Evolutionary conservation across 768 basidiomycete species (phyloP).

Genomic region (Hygrocybe punicea): DNA sequence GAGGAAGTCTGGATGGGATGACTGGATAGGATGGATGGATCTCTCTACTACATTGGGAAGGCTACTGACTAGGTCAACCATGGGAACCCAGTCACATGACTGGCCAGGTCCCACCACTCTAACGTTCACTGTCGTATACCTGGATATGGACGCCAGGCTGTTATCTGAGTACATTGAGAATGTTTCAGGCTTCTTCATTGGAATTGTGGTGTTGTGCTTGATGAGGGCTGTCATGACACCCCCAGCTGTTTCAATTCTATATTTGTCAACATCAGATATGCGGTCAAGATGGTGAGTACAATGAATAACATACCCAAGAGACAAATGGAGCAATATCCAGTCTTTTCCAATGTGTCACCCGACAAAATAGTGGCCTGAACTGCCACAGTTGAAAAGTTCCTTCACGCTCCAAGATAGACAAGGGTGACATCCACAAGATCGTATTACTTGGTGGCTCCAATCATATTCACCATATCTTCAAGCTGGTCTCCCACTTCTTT

Average conservation of each 20-base stretch:
- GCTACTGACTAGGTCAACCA: no score
- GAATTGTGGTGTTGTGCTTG: conserved; percentile 97
- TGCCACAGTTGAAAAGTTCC: conserved; percentile 98
- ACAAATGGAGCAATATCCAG: conserved; percentile 98
- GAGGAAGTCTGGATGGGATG: no score
- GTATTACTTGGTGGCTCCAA: conserved; percentile 99
- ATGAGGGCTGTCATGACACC: conserved; percentile 99
- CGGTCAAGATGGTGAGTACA: conserved; percentile 33
- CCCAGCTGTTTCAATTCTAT: conserved; percentile 93
- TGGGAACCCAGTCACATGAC: no score
- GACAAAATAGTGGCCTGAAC: conserved; percentile 99
- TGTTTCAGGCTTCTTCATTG: conserved; percentile 97
- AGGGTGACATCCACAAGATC: conserved; percentile 98
- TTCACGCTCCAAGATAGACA: conserved; percentile 97
- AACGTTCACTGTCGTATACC: conserved; percentile 97
- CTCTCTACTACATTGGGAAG: no score
- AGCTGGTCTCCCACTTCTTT: conserved; percentile 94
- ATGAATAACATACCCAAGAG: conserved; percentile 53
- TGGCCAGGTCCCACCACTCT: no score
- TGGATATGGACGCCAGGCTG: conserved; percentile 98
- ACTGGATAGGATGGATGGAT: no score
- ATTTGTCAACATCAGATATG: conserved; percentile 7
- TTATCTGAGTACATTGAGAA: conserved; percentile 99
- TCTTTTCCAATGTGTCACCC: conserved; percentile 98
- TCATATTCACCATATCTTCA: conserved; percentile 96